Conservation (phyloP, 192 early-diverging fungal species). For the Spizellomyces punctatus region DNA sequence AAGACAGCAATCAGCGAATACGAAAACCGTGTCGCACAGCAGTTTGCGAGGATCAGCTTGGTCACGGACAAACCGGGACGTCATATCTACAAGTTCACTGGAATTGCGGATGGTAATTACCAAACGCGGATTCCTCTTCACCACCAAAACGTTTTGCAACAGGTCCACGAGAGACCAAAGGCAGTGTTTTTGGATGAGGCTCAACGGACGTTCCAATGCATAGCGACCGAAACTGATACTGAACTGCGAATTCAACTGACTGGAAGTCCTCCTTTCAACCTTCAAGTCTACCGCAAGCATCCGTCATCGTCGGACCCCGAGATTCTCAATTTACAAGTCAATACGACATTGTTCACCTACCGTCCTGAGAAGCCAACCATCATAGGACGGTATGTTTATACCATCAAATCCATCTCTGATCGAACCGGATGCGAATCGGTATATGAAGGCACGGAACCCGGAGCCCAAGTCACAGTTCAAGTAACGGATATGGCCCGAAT, state of each 20-base stretch:
- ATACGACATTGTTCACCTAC: constrained; percentile 22
- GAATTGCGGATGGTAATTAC: constrained; percentile 52
- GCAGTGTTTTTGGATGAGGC: constrained; percentile 41
- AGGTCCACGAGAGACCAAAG: constrained; percentile 41
- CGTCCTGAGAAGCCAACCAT: constrained; percentile 26
- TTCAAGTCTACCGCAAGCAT: constrained; percentile 45
- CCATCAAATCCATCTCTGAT: constrained; percentile 40
- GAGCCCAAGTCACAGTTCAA: constrained; percentile 22
- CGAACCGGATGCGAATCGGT: constrained; percentile 41
- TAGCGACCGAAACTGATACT: constrained; percentile 37
- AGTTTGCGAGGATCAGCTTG: constrained; percentile 31
- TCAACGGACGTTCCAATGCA: constrained; percentile 42
- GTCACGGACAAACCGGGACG: constrained; percentile 40
- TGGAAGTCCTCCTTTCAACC: constrained; percentile 43
- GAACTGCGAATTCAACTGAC: constrained; percentile 35
- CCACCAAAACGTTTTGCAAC: constrained; percentile 16
- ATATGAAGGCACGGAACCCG: constrained; percentile 3
- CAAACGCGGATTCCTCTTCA: not conserved
- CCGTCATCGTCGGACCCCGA: constrained; percentile 40
- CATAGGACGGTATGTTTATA: constrained; percentile 46
- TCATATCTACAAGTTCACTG: constrained; percentile 41
- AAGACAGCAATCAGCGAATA: constrained; percentile 11
- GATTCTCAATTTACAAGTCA: constrained; percentile 28
- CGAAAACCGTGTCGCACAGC: constrained; percentile 24
- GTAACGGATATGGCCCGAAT: constrained; percentile 56